Evolutionary conservation across 2,329 filamentous ascomycete genomes (phyloP).

Genomic region (Blastomyces parvus): DNA sequence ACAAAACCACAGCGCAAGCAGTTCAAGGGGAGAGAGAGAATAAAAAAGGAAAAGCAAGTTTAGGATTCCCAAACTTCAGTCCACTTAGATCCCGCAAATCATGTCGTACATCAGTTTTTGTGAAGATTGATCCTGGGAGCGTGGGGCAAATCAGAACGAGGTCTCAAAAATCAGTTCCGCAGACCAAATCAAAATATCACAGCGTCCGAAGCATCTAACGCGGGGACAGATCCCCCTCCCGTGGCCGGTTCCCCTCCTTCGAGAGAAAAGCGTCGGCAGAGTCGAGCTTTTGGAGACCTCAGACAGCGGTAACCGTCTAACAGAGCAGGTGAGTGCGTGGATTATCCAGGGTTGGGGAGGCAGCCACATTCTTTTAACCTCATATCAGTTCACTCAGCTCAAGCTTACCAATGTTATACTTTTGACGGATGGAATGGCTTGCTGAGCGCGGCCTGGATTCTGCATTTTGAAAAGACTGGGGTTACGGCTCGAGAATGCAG

Average conservation of each 20-base stretch:
- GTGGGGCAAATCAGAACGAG: not conserved
- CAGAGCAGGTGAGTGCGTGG: not conserved
- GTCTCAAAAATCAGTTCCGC: slow-evolving; percentile 8
- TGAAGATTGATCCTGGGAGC: not conserved
- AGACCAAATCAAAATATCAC: slow-evolving; percentile 5
- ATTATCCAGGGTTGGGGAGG: not conserved
- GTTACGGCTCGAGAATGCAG: not conserved
- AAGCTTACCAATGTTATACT: not conserved
- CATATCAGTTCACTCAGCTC: not conserved
- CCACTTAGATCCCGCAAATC: slow-evolving; percentile 5
- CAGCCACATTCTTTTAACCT: slow-evolving; percentile 1
- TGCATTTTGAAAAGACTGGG: not conserved
- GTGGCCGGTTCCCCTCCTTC: not conserved
- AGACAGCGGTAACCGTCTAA: not conserved
- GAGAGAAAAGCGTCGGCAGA: not conserved
- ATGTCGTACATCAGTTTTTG: slow-evolving; percentile 5
- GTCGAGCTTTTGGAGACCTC: not conserved
- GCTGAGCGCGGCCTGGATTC: not conserved
- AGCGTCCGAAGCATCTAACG: not conserved
- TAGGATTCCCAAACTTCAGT: slow-evolving; percentile 6
- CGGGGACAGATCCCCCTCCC: not conserved
- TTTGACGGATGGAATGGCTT: not conserved
- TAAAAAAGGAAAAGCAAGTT: not conserved
- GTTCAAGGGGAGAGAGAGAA: not conserved
- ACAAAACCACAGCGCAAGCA: not conserved